phyloP scores from a whole-genome alignment of 129 eudicot species.

The Flaveria trinervia region DNA sequence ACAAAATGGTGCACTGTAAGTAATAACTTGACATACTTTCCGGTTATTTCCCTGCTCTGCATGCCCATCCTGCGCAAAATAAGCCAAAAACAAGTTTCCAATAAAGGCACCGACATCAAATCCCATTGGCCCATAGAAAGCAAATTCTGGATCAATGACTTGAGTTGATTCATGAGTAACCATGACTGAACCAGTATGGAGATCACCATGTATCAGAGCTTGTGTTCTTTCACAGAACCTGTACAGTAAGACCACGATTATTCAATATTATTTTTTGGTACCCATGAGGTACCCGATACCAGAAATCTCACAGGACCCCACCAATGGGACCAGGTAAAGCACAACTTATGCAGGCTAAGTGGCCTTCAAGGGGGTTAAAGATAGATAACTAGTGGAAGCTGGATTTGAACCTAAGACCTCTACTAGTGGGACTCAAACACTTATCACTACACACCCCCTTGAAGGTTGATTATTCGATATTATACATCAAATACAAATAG shows the following conservation, averaged over 20 bases:
- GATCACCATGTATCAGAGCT: slow-evolving; percentile 94
- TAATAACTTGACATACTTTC: slow-evolving; percentile 41
- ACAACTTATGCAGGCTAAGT: too few species aligned
- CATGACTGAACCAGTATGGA: slow-evolving; percentile 94
- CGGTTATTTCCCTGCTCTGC: slow-evolving; percentile 54
- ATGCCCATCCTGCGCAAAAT: slow-evolving; percentile 89
- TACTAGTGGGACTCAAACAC: background rate
- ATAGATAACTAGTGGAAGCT: too few species aligned
- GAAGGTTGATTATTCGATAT: slow-evolving; percentile 1
- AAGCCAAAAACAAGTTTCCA: slow-evolving; percentile 83
- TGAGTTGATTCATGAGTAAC: slow-evolving; percentile 87
- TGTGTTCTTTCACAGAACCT: slow-evolving; percentile 95
- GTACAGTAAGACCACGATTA: slow-evolving; percentile 24
- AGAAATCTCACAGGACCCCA: too few species aligned
- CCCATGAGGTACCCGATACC: too few species aligned
- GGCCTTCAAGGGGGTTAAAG: too few species aligned
- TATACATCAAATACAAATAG: slow-evolving; percentile 16
- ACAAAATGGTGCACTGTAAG: background rate
- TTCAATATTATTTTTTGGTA: background rate
- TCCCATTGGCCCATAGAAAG: slow-evolving; percentile 95
- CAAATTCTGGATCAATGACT: slow-evolving; percentile 95
- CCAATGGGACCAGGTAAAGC: too few species aligned
- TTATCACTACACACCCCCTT: too few species aligned
- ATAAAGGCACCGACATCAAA: slow-evolving; percentile 92
- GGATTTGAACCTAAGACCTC: too few species aligned